phyloP scores from a whole-genome alignment of 225 moss, liverwort and hornwort species.

The Pseudisothecium myosuroides region DNA sequence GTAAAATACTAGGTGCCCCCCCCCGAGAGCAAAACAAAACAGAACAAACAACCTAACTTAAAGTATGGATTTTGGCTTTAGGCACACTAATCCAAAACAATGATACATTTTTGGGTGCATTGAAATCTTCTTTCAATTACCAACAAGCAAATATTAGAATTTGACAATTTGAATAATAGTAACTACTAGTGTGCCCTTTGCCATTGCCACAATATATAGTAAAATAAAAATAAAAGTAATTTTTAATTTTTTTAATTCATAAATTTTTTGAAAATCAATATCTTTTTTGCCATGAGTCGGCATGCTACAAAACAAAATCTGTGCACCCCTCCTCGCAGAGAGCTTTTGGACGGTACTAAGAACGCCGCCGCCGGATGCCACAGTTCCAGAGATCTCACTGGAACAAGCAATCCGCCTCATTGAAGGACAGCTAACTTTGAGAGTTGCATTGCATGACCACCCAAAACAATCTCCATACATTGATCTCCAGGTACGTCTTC shows the following conservation, averaged over 20 bases:
- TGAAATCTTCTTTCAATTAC: neutral
- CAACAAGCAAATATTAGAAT: neutral
- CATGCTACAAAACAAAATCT: neutral
- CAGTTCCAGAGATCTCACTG: too few relatives aligned
- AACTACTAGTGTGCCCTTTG: accelerated
- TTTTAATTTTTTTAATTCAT: too few relatives aligned
- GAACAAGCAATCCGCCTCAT: neutral
- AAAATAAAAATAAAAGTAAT: neutral
- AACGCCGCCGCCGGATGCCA: too few relatives aligned
- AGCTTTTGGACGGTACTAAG: too few relatives aligned
- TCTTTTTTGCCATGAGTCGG: accelerated
- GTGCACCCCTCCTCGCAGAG: neutral
- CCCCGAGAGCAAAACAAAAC: too few relatives aligned
- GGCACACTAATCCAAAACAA: too few relatives aligned
- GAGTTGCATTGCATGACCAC: neutral
- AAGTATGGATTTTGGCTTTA: too few relatives aligned
- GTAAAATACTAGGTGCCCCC: too few relatives aligned
- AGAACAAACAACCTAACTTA: too few relatives aligned
- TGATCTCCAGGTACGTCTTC: neutral
- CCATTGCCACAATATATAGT: accelerated
- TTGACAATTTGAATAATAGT: neutral
- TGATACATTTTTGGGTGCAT: neutral
- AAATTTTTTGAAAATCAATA: neutral
- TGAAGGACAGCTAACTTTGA: too few relatives aligned
- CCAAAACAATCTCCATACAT: too few relatives aligned